Evolutionary conservation across 1,284 basidiomycete species (phyloP).

Genomic region (Amylostereum areolatum): DNA sequence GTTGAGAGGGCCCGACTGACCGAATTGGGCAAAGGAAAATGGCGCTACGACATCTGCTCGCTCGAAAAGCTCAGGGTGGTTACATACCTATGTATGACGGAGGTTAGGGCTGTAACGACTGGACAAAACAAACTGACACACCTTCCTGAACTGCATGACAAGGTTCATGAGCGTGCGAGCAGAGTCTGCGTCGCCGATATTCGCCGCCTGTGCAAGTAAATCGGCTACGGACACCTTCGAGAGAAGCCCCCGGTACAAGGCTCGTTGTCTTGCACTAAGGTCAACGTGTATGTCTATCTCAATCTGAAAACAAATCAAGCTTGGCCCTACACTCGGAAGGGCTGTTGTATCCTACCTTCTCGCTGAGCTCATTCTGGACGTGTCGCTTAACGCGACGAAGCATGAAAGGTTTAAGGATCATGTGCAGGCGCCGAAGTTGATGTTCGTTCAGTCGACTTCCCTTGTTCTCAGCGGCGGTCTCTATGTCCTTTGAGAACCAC

Average conservation of each 20-base stretch:
- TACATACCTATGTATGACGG: slow-evolving; percentile 69
- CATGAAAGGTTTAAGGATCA: slow-evolving; percentile 99
- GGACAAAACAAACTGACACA: slow-evolving; percentile 20
- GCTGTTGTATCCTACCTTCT: slow-evolving; percentile 63
- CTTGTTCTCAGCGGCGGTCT: slow-evolving; percentile 90
- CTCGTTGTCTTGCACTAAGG: slow-evolving; percentile 88
- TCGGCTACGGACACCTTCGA: slow-evolving; percentile 95
- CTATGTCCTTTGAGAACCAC: slow-evolving; percentile 99
- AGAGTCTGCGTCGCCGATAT: slow-evolving; percentile 84
- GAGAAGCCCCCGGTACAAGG: slow-evolving; percentile 88
- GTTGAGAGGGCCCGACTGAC: slow-evolving; percentile 73
- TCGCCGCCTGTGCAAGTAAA: slow-evolving; percentile 88
- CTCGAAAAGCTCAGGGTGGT: slow-evolving; percentile 98
- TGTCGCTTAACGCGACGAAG: slow-evolving; percentile 95
- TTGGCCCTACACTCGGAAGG: neutral
- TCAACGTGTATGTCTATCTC: slow-evolving; percentile 96
- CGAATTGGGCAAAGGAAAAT: slow-evolving; percentile 84
- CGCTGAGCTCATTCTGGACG: slow-evolving; percentile 99
- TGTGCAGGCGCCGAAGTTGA: slow-evolving; percentile 92
- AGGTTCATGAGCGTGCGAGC: slow-evolving; percentile 97
- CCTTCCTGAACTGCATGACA: slow-evolving; percentile 99
- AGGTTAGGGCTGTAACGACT: slow-evolving; percentile 1
- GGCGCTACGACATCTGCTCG: slow-evolving; percentile 94
- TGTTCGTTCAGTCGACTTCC: slow-evolving; percentile 91
- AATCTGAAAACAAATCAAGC: slow-evolving; percentile 51